Evolutionary conservation across 345 rosid species (phyloP), one percentile per base, ranked within the genome.

Genomic region (Melaleuca alternifolia): DNA sequence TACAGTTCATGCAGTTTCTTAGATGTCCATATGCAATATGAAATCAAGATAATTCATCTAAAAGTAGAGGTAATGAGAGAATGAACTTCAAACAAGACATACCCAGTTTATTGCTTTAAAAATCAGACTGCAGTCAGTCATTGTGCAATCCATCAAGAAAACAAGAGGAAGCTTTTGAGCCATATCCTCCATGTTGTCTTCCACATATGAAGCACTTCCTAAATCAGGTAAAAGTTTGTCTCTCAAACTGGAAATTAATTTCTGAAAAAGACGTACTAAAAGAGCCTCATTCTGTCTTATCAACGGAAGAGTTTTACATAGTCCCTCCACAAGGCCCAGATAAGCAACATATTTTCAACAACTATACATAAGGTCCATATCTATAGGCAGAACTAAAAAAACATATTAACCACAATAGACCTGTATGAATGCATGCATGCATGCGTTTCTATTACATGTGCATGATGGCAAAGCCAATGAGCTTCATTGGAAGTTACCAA

Each of bases 101-200:
- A 96, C 99, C 99, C 93, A 93, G 87, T 91, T 88, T 41, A 92
- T 76, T 82, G 97, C 92, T 86, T 92, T 94, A 62, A 96, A 89
- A 85, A 94, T 94, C 84, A 88, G 91, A 92, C 94, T 92, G 94
- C 99, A 97, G 86, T 97, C 99, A 85, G 95, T 97, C 92, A 94
- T 87, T 79, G 97, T 93, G 93, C 99, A 97, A 90, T 96, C 98
- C 95, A 97, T 93, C 89, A 93, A 83, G 92, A 92, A 97, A 90
- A 97, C 92, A 23, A 89, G 89, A 54, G 99, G 99, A 87, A 89
- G 81, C 87, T 89, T 95, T 86, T 50, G 56, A 84, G 51, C 54
- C 46, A 30, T 87, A 82, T 87, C 87, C 86, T 87, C 90, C 83
- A 83, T 86, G 65, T 89, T 88, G 59, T 91, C 95, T 92, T 71